Evolutionary conservation across 352 stramenopile species (phyloP).

Genomic region (Blastocystis sp.): DNA sequence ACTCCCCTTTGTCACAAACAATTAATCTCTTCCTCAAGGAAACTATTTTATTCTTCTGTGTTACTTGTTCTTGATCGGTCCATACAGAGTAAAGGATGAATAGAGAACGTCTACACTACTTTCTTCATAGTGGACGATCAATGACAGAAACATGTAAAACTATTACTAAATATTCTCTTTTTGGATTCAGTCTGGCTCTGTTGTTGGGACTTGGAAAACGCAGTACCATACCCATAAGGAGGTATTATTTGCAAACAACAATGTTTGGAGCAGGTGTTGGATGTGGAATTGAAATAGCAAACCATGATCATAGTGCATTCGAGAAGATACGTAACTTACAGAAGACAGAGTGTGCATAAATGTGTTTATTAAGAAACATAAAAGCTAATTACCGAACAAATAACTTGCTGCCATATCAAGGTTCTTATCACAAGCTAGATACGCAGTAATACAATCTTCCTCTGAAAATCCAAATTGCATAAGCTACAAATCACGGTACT

Average conservation of each 20-base stretch:
- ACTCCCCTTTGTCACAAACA: too few species aligned
- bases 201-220: neutral
- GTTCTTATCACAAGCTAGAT: constrained; percentile 98
- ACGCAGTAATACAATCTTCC: constrained; percentile 89
- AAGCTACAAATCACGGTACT: constrained; percentile 70
- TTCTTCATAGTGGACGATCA: neutral
- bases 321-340: neutral
- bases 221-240: neutral
- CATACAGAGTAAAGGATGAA: neutral
- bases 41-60: neutral
- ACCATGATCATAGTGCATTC: neutral
- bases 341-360: neutral
- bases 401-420: constrained; percentile 96
- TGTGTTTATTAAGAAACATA: constrained; percentile 17
- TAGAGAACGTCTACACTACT: neutral
- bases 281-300: neutral
- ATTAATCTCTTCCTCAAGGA: neutral
- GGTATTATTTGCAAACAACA: neutral
- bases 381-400: constrained; percentile 85
- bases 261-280: constrained; percentile 13
- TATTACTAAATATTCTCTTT: neutral
- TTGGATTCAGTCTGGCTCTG: neutral
- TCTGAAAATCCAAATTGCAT: constrained; percentile 83
- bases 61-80: neutral
- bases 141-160: neutral